Evolutionary conservation across 2,329 filamentous ascomycete species (phyloP), one percentile per base, ranked within the genome.

Genomic region (Fusarium sp.): DNA sequence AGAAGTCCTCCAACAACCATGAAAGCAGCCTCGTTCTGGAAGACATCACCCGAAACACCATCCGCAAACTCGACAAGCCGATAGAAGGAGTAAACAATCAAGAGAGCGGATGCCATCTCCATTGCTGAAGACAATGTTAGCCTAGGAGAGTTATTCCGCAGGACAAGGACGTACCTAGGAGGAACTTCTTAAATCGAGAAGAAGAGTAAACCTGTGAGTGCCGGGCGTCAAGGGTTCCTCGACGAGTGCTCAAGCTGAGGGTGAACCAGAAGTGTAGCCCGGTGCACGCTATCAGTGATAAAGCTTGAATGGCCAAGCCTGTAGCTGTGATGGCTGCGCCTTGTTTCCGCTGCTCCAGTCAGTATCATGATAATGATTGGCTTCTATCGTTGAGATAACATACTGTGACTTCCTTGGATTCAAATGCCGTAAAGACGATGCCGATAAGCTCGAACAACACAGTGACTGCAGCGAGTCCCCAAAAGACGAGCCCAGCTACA

Each of bases 221-320:
- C 19, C 77, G 82, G 9, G 78, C 75, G 66, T 87, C 83, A 14
- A 85, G 77, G 19, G 77, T 72, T 35, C 82, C 79, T 38, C 78
- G 79, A 21, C 81, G 80, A 19, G 79, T 82, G 52, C 79, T 79
- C 12, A 86, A 70, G 39, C 79, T 78, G 38, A 83, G 73, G 19
- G 81, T 80, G 45, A 87, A 85, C 70, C 79, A 85, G 54, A 81
- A 80, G 63, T 81, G 83, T 60, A 79, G 78, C 25, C 73, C 77
- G 23, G 83, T 77, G 62, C 84, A 85, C 16, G 81, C 72, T 33
- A 83, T 51, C 15, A 88, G 76, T 9, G 83, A 80, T 10, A 78
- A 62, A 5, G 83, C 75, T 66, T 87, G 86, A 25, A 88, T 76
- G 4, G 77, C 83, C 18, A 88, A 72, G 12, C 86, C 86, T 4